Conservation (phyloP, 768 basidiomycete genomes). For the Boletales sp. region DNA sequence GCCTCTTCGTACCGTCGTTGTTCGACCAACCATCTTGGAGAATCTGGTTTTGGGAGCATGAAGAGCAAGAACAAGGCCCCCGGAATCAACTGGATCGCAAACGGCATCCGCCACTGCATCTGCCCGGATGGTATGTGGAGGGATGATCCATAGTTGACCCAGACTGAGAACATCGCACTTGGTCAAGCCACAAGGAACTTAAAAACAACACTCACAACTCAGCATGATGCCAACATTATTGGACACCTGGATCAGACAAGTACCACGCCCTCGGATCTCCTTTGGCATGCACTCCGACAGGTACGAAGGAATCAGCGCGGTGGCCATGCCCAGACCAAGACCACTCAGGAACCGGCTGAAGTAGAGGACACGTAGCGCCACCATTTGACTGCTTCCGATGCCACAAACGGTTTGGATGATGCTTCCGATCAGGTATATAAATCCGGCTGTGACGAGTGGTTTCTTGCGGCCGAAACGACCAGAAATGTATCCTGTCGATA, state of each 20-base stretch:
- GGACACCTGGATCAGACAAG: slow-evolving; percentile 38
- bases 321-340: slow-evolving; percentile 55
- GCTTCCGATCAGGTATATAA: slow-evolving; percentile 48
- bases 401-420: slow-evolving; percentile 44
- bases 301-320: slow-evolving; percentile 48
- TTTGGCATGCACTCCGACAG: slow-evolving; percentile 49
- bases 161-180: slow-evolving; percentile 29
- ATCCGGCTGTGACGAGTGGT: slow-evolving; percentile 40
- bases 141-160: slow-evolving; percentile 46
- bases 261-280: slow-evolving; percentile 48
- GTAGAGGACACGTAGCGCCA: slow-evolving; percentile 39
- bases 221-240: slow-evolving; percentile 34
- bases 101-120: slow-evolving; percentile 52
- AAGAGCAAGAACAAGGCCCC: slow-evolving; percentile 44
- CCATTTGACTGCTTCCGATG: slow-evolving; percentile 33
- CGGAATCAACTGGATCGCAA: slow-evolving; percentile 50
- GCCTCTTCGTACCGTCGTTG: slow-evolving; percentile 41
- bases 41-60: slow-evolving; percentile 51
- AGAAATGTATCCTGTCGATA: slow-evolving; percentile 39
- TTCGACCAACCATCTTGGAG: slow-evolving; percentile 56
- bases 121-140: slow-evolving; percentile 35
- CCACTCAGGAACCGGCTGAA: slow-evolving; percentile 57
- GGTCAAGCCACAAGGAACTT: background rate
- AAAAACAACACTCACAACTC: slow-evolving; percentile 24
- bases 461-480: slow-evolving; percentile 44